A percentile compares a stretch with the other conserved stretches of the same genome.
Conservation (phyloP, 495 filamentous ascomycete species). For the Aspergillus sparsus region DNA sequence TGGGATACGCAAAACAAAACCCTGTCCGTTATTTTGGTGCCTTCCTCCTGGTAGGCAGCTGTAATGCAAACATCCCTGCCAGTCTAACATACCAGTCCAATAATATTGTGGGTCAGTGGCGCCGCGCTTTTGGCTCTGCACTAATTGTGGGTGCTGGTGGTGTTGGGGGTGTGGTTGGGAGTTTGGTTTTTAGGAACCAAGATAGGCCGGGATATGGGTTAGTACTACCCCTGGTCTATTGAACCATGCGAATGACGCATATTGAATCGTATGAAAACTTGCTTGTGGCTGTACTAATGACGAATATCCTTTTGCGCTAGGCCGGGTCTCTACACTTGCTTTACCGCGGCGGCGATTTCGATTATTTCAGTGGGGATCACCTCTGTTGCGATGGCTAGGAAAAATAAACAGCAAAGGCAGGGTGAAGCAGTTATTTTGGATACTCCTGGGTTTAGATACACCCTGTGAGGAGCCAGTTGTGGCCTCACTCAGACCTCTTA, state of each 20-base stretch:
- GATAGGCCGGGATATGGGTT: conserved; percentile 38
- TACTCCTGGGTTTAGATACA: conserved; percentile 16
- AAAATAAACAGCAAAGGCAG: conserved; percentile 6
- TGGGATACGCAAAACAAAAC: conserved; percentile 15
- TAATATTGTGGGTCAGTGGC: conserved; percentile 62
- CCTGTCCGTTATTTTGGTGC: conserved; percentile 59
- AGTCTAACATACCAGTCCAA: conserved; percentile 58
- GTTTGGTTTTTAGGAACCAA: conserved; percentile 52
- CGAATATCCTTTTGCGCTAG: neutral
- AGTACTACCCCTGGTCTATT: conserved; percentile 1
- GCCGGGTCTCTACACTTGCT: conserved; percentile 18
- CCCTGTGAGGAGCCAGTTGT: conserved; percentile 3
- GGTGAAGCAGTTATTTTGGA: conserved; percentile 1
- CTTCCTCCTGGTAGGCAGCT: conserved; percentile 53
- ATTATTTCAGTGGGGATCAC: conserved; percentile 11
- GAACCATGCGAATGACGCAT: no score
- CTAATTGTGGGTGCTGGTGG: conserved; percentile 48
- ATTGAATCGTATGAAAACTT: no score
- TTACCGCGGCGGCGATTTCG: conserved; percentile 13
- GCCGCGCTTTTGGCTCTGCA: conserved; percentile 55
- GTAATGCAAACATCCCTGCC: conserved; percentile 55
- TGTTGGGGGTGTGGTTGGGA: conserved; percentile 57
- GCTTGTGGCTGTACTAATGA: neutral
- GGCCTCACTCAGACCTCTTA: no score
- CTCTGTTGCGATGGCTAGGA: conserved; percentile 9